These are phyloP conservation scores for Mycena rebaudengoi DNA, from an alignment of 768 basidiomycete species.

Conservation along the genomic window DNA sequence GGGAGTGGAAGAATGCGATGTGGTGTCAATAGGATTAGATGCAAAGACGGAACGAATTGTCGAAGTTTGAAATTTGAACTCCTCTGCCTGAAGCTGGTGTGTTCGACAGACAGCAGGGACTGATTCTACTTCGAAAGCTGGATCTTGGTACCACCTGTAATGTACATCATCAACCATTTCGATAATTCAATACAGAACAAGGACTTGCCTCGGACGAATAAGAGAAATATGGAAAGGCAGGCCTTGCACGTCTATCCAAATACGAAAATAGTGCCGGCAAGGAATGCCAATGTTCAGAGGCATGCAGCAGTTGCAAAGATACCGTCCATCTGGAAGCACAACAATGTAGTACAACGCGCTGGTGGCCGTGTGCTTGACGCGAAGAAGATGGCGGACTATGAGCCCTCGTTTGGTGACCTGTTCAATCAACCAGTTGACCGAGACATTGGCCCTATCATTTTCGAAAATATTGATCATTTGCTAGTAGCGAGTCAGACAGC, in stretches of 20 bases:
- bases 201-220: background rate
- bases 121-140: background rate
- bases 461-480: constrained; percentile 4
- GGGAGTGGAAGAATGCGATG: background rate
- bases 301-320: constrained; percentile 12
- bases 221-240: background rate
- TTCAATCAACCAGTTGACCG: background rate
- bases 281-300: constrained; percentile 2
- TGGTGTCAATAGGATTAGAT: background rate
- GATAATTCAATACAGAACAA: background rate
- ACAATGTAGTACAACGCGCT: background rate
- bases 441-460: background rate
- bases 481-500: background rate
- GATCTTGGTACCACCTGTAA: constrained; percentile 3
- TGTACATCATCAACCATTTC: background rate
- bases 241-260: constrained; percentile 7
- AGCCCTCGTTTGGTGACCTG: background rate
- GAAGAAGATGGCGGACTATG: background rate
- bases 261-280: constrained; percentile 2
- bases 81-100: background rate
- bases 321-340: background rate
- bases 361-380: background rate
- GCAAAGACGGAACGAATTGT: background rate
- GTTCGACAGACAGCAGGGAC: background rate
- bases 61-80: no score